Evolutionary conservation across 495 filamentous ascomycete species (phyloP).

Genomic region (Hypoxylon trugodes): DNA sequence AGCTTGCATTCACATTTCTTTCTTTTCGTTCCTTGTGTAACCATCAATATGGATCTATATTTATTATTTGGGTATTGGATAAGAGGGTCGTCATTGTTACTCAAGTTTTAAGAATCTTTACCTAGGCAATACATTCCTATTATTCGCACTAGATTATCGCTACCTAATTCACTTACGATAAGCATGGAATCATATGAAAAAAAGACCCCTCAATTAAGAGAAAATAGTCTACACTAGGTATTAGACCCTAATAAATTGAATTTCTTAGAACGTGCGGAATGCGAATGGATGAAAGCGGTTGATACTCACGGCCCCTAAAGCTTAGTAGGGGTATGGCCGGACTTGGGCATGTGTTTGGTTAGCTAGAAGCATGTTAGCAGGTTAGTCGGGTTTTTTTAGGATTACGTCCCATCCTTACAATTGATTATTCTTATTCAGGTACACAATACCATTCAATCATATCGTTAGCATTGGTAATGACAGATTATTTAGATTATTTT

Average conservation of each 20-base stretch:
- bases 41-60: conserved; percentile 11
- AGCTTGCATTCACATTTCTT: neutral
- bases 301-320: neutral
- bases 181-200: neutral
- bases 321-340: conserved; percentile 17
- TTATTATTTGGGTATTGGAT: conserved; percentile 19
- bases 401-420: too few relatives aligned
- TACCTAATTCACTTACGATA: too few relatives aligned
- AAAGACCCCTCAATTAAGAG: neutral
- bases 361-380: neutral
- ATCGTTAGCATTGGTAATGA: conserved; percentile 20
- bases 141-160: too few relatives aligned
- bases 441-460: conserved; percentile 13
- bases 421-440: too few relatives aligned
- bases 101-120: neutral
- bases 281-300: conserved; percentile 32
- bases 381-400: neutral
- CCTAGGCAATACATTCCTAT: too few relatives aligned
- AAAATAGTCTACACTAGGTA: neutral
- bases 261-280: conserved; percentile 19
- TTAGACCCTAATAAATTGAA: neutral
- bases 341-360: conserved; percentile 18
- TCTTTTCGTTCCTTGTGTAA: conserved; percentile 5
- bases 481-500: too few relatives aligned
- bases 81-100: conserved; percentile 20